A percentile compares a stretch with the other conserved stretches of the same genome.
These are phyloP conservation scores for Urochloa ruziziensis DNA, from an alignment of 176 grass and related monocot genomes.

Conservation along the genomic window DNA sequence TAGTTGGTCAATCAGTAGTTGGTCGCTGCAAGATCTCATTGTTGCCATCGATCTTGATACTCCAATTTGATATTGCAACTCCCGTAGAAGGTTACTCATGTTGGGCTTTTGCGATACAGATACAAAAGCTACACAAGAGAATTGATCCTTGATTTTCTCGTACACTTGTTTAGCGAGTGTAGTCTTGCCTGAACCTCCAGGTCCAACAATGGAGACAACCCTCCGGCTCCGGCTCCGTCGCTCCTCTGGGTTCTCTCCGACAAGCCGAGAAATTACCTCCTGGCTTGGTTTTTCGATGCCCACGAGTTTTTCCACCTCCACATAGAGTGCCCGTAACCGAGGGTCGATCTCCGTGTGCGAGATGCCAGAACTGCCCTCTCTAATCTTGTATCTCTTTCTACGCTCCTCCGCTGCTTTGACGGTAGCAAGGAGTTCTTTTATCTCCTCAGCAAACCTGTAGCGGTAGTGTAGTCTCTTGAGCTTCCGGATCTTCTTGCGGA, in stretches of 20 bases:
- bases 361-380: neutral
- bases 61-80: neutral
- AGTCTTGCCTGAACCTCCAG: slow-evolving; percentile 8
- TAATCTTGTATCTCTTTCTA: neutral
- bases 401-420: neutral
- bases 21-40: neutral
- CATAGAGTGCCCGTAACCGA: neutral
- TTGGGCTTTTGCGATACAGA: neutral
- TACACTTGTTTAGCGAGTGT: neutral
- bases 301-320: neutral
- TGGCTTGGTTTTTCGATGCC: neutral
- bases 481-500: neutral
- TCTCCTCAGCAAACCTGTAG: neutral
- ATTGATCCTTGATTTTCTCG: neutral
- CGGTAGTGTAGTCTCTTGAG: neutral
- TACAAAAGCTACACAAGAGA: neutral
- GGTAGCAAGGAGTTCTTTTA: neutral
- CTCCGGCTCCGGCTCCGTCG: too few species aligned
- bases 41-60: neutral
- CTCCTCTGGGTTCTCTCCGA: neutral
- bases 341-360: neutral
- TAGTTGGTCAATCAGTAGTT: neutral
- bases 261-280: neutral
- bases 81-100: neutral
- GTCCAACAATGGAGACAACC: neutral